Base-by-base conservation (phyloP, 2,329 filamentous ascomycete species). In the Cercospora sp. region DNA sequence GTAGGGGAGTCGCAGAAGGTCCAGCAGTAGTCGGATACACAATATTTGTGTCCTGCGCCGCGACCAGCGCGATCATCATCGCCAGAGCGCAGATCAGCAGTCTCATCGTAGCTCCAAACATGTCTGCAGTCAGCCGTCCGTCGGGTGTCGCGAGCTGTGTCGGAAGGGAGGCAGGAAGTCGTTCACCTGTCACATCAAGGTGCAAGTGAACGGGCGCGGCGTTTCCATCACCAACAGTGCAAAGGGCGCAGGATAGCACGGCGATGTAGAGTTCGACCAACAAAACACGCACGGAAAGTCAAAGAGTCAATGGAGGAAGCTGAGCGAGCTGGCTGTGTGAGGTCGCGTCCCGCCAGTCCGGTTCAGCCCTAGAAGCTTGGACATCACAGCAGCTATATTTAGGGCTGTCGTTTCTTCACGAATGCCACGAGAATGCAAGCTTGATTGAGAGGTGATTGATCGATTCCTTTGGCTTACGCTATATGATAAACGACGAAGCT, bases 11-110 rank as follows among this genome's bases (percentile, higher is more conserved):
- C 53, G 70, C 75, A 30, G 67, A 71, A 28, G 75, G 26, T 3
- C 71, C 70, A 13, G 76, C 73, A 9, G 75, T 73, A 18, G 74
- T 76, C 16, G 77, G 74, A 43, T 74, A 66, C 61, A 74, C 69
- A 57, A 76, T 73, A 28, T 64, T 70, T 49, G 71, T 70, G 28
- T 73, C 65, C 45, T 76, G 72, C 13, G 73, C 73, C 8, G 59
- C 65, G 28, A 66, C 73, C 34, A 65, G 28, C 28, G 37, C 37
- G 34, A 37, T 51, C 34, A 24, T 8, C 55, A 26, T 26, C 10
- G 43, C 13, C 34, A 65, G 55, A 45, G 55, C 53, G 53, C 63
- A 49, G 49, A 60, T n/a, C 24, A 65, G 16, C 13, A 53, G 24
- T 40, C 53, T 37, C 34, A 32, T 16, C 37, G 7, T 37, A 13